phyloP scores from a whole-genome alignment of 139 green algal genomes.

The Chlamydomonas sp. region DNA sequence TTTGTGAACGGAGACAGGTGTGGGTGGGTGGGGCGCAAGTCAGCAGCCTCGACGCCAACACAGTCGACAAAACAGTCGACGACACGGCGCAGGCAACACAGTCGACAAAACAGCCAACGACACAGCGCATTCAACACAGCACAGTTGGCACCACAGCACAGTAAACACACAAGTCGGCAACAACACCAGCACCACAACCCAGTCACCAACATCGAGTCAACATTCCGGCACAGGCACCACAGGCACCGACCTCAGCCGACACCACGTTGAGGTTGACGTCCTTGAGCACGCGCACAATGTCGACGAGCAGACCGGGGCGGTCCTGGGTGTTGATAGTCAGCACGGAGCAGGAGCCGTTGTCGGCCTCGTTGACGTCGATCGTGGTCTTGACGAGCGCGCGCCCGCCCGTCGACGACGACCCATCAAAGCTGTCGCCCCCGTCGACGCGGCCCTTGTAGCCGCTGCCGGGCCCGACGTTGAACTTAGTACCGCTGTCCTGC shows the following conservation, averaged over 20 bases:
- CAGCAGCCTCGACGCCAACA: too few species aligned
- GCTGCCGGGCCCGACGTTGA: too few species aligned
- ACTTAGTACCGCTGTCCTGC: too few species aligned
- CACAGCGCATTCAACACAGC: too few species aligned
- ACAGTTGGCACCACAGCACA: too few species aligned
- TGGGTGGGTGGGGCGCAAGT: background rate
- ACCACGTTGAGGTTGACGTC: slow-evolving; percentile 94
- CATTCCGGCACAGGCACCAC: background rate
- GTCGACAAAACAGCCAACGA: too few species aligned
- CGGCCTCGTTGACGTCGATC: slow-evolving; percentile 36
- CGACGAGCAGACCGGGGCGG: slow-evolving; percentile 56
- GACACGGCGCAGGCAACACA: too few species aligned
- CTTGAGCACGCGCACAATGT: slow-evolving; percentile 64
- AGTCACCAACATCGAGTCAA: too few species aligned
- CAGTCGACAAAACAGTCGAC: too few species aligned
- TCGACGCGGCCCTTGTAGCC: too few species aligned
- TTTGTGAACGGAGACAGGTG: background rate
- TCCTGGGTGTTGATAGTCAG: slow-evolving; percentile 51
- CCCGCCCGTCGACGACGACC: too few species aligned
- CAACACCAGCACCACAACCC: background rate
- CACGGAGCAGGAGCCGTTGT: slow-evolving; percentile 41
- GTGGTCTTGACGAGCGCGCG: slow-evolving; percentile 51
- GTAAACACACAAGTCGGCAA: background rate
- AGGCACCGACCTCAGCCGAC: slow-evolving; percentile 71
- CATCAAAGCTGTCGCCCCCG: too few species aligned